Conservation (phyloP, 176 grass and related monocot genomes). For the Cenchrus fungigraminus region DNA sequence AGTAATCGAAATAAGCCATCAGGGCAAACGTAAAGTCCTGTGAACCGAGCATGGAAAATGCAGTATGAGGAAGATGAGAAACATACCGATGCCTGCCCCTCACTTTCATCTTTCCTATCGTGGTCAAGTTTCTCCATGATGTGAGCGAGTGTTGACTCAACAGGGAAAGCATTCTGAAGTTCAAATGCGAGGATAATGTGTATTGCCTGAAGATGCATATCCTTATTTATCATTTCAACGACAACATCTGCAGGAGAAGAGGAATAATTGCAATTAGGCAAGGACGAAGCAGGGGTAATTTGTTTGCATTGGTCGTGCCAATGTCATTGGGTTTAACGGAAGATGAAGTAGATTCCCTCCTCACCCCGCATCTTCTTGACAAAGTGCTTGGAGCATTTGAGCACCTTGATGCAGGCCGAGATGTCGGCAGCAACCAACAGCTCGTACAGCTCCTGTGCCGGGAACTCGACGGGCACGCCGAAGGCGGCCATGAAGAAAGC, state of each 20-base stretch:
- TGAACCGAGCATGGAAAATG: neutral
- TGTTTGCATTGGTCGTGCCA: neutral
- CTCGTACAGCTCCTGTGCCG: constrained; percentile 41
- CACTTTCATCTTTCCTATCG: neutral
- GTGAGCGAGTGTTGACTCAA: constrained; percentile 26
- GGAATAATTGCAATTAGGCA: neutral
- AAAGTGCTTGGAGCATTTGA: constrained; percentile 54
- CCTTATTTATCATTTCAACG: constrained; percentile 51
- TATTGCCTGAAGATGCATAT: constrained; percentile 48
- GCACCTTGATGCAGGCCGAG: constrained; percentile 43
- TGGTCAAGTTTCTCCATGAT: constrained; percentile 52
- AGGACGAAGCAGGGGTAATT: neutral
- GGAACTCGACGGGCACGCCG: constrained; percentile 54
- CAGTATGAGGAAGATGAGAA: neutral
- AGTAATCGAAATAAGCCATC: neutral
- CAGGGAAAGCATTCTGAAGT: constrained; percentile 50
- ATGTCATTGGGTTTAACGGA: neutral
- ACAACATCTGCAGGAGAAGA: constrained; percentile 56
- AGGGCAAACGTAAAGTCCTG: neutral
- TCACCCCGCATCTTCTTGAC: constrained; percentile 53
- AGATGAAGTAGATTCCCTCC: neutral
- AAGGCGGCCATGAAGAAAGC: constrained; percentile 55
- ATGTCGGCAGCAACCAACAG: constrained; percentile 34
- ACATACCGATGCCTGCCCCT: constrained; percentile 32
- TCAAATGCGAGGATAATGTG: constrained; percentile 58